phyloP scores from a whole-genome alignment of 2,329 filamentous ascomycete species.

The Colletotrichum cuscutae region DNA sequence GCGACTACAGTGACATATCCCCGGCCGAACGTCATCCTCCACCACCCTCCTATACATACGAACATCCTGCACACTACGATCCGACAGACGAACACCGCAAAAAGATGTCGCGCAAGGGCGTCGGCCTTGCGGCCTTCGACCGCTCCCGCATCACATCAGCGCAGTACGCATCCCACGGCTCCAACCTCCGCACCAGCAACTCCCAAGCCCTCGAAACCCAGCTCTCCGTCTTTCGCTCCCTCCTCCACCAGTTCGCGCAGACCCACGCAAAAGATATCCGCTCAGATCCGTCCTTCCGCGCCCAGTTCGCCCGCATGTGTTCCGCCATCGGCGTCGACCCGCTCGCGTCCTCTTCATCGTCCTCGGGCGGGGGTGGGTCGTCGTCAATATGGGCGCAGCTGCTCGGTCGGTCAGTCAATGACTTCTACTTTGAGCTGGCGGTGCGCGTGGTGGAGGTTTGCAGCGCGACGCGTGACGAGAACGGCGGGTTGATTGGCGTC shows the following conservation, averaged over 20 bases:
- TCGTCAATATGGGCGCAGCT: slow-evolving; percentile 93
- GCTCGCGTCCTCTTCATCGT: slow-evolving; percentile 65
- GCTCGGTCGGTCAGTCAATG: slow-evolving; percentile 89
- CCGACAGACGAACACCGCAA: not conserved
- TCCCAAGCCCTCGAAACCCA: slow-evolving; percentile 89
- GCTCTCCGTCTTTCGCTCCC: slow-evolving; percentile 93
- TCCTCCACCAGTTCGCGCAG: slow-evolving; percentile 93
- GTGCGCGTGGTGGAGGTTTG: slow-evolving; percentile 97
- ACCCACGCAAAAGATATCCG: slow-evolving; percentile 97
- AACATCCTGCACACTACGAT: not conserved
- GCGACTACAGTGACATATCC: not conserved
- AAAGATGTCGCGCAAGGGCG: slow-evolving; percentile 79
- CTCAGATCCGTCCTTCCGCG: slow-evolving; percentile 92
- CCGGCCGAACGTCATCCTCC: not conserved
- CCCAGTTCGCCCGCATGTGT: slow-evolving; percentile 99
- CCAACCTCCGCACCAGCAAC: slow-evolving; percentile 84
- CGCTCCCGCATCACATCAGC: slow-evolving; percentile 85
- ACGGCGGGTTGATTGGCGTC: slow-evolving; percentile 90
- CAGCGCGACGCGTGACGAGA: slow-evolving; percentile 84
- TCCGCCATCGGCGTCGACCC: slow-evolving; percentile 96
- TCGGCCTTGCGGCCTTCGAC: slow-evolving; percentile 91
- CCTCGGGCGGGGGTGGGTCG: slow-evolving; percentile 54
- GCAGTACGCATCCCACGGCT: slow-evolving; percentile 91
- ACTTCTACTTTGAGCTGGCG: slow-evolving; percentile 98
- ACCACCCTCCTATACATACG: not conserved